Evolutionary conservation across 495 filamentous ascomycete genomes (phyloP).

Genomic region (Tuber borchii): DNA sequence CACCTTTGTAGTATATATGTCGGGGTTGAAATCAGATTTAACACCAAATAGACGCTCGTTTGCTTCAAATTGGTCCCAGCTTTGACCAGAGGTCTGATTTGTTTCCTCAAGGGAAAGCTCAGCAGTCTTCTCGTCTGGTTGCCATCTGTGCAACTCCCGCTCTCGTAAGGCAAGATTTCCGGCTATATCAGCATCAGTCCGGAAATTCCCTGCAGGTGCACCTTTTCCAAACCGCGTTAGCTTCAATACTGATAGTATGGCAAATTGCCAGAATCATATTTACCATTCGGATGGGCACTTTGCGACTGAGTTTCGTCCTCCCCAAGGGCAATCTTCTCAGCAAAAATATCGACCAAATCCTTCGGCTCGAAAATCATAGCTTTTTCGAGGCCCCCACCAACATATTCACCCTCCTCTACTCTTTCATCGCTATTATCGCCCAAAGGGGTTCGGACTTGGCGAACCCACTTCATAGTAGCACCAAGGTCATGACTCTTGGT

Average conservation of each 20-base stretch:
- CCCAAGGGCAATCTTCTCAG: constrained; percentile 46
- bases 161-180: constrained; percentile 62
- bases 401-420: constrained; percentile 50
- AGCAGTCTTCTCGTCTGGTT: constrained; percentile 56
- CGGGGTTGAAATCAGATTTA: constrained; percentile 83
- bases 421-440: constrained; percentile 55
- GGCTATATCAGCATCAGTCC: constrained; percentile 84
- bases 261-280: constrained; percentile 24
- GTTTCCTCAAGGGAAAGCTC: constrained; percentile 49
- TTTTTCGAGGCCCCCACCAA: constrained; percentile 59
- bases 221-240: constrained; percentile 23
- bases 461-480: constrained; percentile 77
- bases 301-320: constrained; percentile 26
- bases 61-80: constrained; percentile 90
- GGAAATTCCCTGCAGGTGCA: constrained; percentile 49
- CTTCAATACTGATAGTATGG: constrained; percentile 9
- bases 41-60: constrained; percentile 84
- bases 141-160: constrained; percentile 77
- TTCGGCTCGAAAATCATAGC: constrained; percentile 73
- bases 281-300: constrained; percentile 66
- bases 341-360: constrained; percentile 63
- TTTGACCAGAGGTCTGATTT: constrained; percentile 45
- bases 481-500: constrained; percentile 55
- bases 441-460: constrained; percentile 52
- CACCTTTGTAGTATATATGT: constrained; percentile 85